These are phyloP conservation scores for Fusarium chaquense DNA, from an alignment of 2,329 filamentous ascomycete genomes.

Conservation along the genomic window DNA sequence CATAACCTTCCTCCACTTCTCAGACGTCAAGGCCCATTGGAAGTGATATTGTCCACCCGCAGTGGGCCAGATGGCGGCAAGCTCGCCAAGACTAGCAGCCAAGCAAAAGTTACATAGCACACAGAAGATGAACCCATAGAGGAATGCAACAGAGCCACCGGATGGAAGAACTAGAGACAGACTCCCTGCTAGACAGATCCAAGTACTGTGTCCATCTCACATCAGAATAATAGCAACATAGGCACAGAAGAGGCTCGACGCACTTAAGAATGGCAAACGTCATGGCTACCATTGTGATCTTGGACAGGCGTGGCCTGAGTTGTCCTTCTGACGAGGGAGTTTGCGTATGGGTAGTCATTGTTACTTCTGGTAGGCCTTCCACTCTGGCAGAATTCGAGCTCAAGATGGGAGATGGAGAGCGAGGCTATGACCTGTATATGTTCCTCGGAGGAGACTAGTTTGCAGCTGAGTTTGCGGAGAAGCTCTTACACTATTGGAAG, in stretches of 20 bases:
- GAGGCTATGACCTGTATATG: constrained; percentile 17
- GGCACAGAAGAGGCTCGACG: neutral
- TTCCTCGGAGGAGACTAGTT: neutral
- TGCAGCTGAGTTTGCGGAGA: neutral
- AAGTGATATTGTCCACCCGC: constrained; percentile 62
- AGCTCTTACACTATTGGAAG: neutral
- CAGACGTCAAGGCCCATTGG: constrained; percentile 55
- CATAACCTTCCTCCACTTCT: constrained; percentile 54
- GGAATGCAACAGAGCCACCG: constrained; percentile 56
- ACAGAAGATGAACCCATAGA: constrained; percentile 61
- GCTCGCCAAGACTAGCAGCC: constrained; percentile 57
- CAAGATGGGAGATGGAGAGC: neutral
- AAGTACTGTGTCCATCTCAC: constrained; percentile 26
- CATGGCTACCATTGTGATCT: constrained; percentile 58
- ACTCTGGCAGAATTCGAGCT: neutral
- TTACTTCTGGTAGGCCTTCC: neutral
- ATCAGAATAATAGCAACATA: constrained; percentile 1
- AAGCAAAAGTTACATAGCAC: constrained; percentile 59
- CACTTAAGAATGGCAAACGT: constrained; percentile 59
- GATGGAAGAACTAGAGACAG: constrained; percentile 58
- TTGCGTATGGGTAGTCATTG: constrained; percentile 16
- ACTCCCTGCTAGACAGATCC: constrained; percentile 56
- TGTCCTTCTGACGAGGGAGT: constrained; percentile 43
- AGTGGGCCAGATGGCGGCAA: constrained; percentile 60
- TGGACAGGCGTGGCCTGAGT: constrained; percentile 54